These are phyloP conservation scores for Backusella morwellensis DNA, from an alignment of 192 early-diverging fungal species.

Conservation along the genomic window DNA sequence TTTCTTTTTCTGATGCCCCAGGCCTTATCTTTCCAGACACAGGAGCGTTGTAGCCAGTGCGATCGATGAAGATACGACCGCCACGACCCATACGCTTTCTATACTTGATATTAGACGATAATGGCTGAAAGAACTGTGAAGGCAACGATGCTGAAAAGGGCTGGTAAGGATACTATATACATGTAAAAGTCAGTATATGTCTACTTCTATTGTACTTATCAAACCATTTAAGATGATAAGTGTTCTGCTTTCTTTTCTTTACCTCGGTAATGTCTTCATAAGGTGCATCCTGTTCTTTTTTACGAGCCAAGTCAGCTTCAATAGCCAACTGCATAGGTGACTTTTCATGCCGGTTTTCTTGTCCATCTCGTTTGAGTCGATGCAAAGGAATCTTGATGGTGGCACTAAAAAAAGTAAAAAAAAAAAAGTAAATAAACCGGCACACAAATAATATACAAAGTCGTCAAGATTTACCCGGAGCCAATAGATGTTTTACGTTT, in stretches of 20 bases:
- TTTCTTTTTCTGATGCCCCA: not conserved
- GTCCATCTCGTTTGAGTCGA: constrained; percentile 46
- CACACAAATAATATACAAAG: not conserved
- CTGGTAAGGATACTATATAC: constrained; percentile 46
- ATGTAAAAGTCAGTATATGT: not conserved
- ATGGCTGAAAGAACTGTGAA: constrained; percentile 37
- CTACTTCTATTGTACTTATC: not conserved
- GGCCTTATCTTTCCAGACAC: constrained; percentile 11
- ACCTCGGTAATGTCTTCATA: constrained; percentile 74
- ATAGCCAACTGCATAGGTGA: constrained; percentile 46
- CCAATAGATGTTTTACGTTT: constrained; percentile 36
- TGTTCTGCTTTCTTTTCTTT: constrained; percentile 19
- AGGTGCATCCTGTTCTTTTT: constrained; percentile 59
- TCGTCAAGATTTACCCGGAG: constrained; percentile 25
- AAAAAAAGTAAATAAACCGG: not conserved
- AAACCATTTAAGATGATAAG: not conserved
- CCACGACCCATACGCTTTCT: constrained; percentile 73
- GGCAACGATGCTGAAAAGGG: constrained; percentile 40
- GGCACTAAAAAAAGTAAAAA: constrained; percentile 28
- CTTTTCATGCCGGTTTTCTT: constrained; percentile 26
- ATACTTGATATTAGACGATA: constrained; percentile 27
- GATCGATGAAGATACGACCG: constrained; percentile 71
- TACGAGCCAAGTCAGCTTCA: constrained; percentile 51
- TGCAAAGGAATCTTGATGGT: constrained; percentile 62
- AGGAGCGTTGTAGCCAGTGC: constrained; percentile 24